phyloP scores from a whole-genome alignment of 2,329 filamentous ascomycete genomes.

The Gnomoniopsis smithogilvyi region DNA sequence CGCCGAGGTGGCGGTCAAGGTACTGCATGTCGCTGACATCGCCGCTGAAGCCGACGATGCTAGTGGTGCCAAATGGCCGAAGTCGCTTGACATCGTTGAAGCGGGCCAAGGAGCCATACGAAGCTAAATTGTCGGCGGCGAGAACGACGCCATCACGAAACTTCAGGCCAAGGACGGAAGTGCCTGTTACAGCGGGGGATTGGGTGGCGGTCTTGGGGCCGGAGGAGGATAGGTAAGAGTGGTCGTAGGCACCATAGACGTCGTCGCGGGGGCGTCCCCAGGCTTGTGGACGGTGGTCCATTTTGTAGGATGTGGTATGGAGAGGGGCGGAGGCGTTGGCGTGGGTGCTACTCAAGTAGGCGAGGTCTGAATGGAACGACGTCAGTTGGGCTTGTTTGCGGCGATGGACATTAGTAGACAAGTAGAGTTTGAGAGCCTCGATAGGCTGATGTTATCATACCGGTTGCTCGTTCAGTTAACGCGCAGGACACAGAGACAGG shows the following conservation, averaged over 20 bases:
- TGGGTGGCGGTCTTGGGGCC: conserved; percentile 84
- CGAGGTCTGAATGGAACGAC: background rate
- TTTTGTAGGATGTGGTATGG: conserved; percentile 28
- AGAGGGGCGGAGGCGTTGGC: background rate
- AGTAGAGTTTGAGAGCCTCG: background rate
- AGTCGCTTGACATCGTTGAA: conserved; percentile 97
- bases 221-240: conserved; percentile 71
- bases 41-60: conserved; percentile 90
- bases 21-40: conserved; percentile 99
- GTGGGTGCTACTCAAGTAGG: background rate
- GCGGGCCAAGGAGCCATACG: conserved; percentile 93
- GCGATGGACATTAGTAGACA: conserved; percentile 20
- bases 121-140: conserved; percentile 94
- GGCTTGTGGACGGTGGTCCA: conserved; percentile 71
- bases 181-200: conserved; percentile 90
- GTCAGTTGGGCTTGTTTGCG: conserved; percentile 4
- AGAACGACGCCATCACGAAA: conserved; percentile 96
- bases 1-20: conserved; percentile 84
- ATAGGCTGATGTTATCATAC: background rate
- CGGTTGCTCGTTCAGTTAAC: background rate
- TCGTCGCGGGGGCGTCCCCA: conserved; percentile 89
- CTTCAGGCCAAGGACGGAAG: conserved; percentile 91
- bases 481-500: background rate
- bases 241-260: conserved; percentile 91
- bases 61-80: conserved; percentile 77